A percentile compares a stretch with the other conserved stretches of the same genome.
phyloP scores from a whole-genome alignment of 352 stramenopile species.

The Globisporangium okanoganense region DNA sequence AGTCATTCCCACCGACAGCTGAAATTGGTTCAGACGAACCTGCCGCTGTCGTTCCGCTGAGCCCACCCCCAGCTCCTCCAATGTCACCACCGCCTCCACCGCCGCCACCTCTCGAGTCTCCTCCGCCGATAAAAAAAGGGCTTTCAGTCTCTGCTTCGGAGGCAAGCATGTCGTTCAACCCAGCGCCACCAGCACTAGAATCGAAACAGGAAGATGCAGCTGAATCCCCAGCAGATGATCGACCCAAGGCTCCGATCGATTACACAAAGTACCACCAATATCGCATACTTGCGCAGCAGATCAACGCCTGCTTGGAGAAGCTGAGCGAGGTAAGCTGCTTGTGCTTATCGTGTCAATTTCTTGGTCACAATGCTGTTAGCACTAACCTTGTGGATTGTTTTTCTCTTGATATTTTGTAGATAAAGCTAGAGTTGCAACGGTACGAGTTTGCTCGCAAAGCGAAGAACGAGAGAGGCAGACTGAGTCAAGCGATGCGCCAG shows the following conservation, averaged over 20 bases:
- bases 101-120: conserved; percentile 22
- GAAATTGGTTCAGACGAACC: background rate
- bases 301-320: conserved; percentile 78
- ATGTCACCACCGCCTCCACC: conserved; percentile 46
- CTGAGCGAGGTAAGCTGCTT: conserved; percentile 50
- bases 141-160: conserved; percentile 1
- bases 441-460: conserved; percentile 75
- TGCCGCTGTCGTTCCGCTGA: conserved; percentile 15
- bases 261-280: conserved; percentile 74
- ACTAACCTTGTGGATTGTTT: background rate
- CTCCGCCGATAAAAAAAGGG: conserved; percentile 15
- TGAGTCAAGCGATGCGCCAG: conserved; percentile 63
- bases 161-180: conserved; percentile 23
- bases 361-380: background rate
- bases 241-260: conserved; percentile 39
- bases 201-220: background rate
- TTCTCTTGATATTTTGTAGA: conserved; percentile 20
- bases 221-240: conserved; percentile 1
- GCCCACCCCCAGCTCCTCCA: conserved; percentile 39
- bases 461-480: conserved; percentile 60
- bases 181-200: conserved; percentile 10
- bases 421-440: conserved; percentile 80
- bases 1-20: too few species aligned
- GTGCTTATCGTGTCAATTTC: background rate
- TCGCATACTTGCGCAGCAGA: conserved; percentile 61